Evolutionary conservation across 768 basidiomycete genomes (phyloP).

Genomic region (Lentinula edodes): DNA sequence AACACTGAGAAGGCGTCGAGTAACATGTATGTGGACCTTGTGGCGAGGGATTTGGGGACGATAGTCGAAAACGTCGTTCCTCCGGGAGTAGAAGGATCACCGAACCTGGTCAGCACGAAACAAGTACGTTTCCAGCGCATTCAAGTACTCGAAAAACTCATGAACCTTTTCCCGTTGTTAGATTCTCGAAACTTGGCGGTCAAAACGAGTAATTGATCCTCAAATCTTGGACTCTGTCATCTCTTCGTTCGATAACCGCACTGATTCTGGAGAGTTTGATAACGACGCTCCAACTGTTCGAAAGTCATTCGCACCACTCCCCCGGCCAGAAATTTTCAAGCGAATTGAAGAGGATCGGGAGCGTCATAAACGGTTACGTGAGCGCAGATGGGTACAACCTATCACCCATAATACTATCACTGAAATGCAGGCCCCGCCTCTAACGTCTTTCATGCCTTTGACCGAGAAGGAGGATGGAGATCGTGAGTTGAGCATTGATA

Average conservation of each 20-base stretch:
- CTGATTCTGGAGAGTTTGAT: conserved; percentile 13
- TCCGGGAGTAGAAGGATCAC: conserved; percentile 77
- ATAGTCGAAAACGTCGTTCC: conserved; percentile 88
- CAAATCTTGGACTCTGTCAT: conserved; percentile 72
- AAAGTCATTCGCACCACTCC: conserved; percentile 27
- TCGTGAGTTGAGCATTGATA: conserved; percentile 62
- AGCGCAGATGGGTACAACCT: conserved; percentile 89
- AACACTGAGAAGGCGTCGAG: conserved; percentile 27
- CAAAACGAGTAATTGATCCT: conserved; percentile 77
- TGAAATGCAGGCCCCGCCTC: conserved; percentile 32
- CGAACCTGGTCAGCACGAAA: conserved; percentile 82
- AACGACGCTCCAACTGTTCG: conserved; percentile 11
- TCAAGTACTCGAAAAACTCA: background rate
- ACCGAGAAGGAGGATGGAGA: conserved; percentile 46
- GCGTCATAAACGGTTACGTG: conserved; percentile 85
- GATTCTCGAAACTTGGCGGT: conserved; percentile 92
- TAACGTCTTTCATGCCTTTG: conserved; percentile 59
- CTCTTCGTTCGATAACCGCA: conserved; percentile 45
- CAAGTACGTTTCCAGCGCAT: conserved; percentile 48
- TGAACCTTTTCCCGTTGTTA: conserved; percentile 19
- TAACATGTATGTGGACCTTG: conserved; percentile 71
- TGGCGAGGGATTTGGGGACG: conserved; percentile 70
- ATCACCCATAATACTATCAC: conserved; percentile 46
- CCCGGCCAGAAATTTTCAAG: conserved; percentile 68
- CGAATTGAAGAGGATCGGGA: conserved; percentile 92